Percentiles rank a stretch among this genome's conserved stretches.
Conservation (phyloP, 805 yeast species). For the Candida arabinofermentans region DNA sequence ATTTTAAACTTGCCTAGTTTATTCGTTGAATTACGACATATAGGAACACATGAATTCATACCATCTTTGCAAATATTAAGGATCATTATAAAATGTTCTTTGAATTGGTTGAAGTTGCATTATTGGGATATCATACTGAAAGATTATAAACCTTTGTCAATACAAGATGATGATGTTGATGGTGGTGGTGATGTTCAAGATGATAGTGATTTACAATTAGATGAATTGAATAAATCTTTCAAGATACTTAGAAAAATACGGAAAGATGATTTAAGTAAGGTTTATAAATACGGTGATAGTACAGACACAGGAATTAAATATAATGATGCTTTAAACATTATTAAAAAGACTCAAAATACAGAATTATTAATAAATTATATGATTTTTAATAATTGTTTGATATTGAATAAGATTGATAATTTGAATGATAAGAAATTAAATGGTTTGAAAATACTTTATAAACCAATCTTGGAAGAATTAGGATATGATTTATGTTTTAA, state of each 20-base stretch:
- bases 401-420: conserved; percentile 17
- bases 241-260: conserved; percentile 49
- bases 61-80: conserved; percentile 73
- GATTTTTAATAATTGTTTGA: conserved; percentile 31
- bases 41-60: conserved; percentile 83
- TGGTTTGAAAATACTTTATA: conserved; percentile 30
- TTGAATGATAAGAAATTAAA: conserved; percentile 23
- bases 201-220: conserved; percentile 3
- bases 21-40: conserved; percentile 88
- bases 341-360: conserved; percentile 15
- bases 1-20: conserved; percentile 65
- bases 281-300: conserved; percentile 41
- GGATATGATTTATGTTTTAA: conserved; percentile 13
- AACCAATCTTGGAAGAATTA: conserved; percentile 22
- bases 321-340: conserved; percentile 35
- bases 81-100: conserved; percentile 52
- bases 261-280: conserved; percentile 37
- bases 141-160: conserved; percentile 7
- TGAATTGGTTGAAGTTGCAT: conserved; percentile 68
- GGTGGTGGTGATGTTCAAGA: conserved; percentile 22
- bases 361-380: conserved; percentile 25
- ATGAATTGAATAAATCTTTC: conserved; percentile 32
- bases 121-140: conserved; percentile 58
- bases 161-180: conserved; percentile 11
- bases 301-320: conserved; percentile 38